Base-by-base conservation (phyloP, 306 rosid genomes). In the Psophocarpus tetragonolobus region DNA sequence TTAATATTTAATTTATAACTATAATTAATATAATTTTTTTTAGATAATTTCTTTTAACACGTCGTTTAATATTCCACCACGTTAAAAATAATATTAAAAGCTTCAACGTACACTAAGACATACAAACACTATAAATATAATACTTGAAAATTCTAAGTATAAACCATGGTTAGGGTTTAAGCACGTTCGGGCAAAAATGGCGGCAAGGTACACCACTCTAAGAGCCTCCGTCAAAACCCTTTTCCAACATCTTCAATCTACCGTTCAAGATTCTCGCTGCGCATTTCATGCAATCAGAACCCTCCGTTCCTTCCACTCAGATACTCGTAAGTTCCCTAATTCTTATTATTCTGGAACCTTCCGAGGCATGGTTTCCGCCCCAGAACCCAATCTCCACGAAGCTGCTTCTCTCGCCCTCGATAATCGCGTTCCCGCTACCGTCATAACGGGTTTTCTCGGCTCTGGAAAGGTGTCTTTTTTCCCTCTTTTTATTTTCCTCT, bases 371-470 rank as follows among this genome's bases (percentile, higher is more conserved):
- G 80, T 56, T 71, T 89, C 84, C 10, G 74, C 80, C 21, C 65
- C 91, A 12, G 67, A 26, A 80, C 71, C 30, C 75, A 80, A n/a
- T 23, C 48, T 65, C 18, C 71, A 65, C 5, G 78, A 71, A 18
- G 80, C 84, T 62, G 15, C 85, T 47, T 38, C 80, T 1, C 81
- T 87, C 23, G 41, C 51, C 42, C 65, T 54, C 30, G 97, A 90
- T 82, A 82, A 85, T 70, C 97, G 94, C 44, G 91, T 94, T 66
- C 96, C 96, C 3, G 90, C 98, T 33, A 94, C 98, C 38, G 80
- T 94, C 54, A 73, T 94, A 21, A 94, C 98, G 4, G 98, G 97
- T 45, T 94, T 94, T 76, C 98, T 94, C 38, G 98, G 96, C 61
- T 88, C 98, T 18, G 98, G 98, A 83, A 94, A 94, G 96, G 97